These are phyloP conservation scores for Picocystis salinarum DNA, from an alignment of 139 green algal genomes.

Conservation along the genomic window DNA sequence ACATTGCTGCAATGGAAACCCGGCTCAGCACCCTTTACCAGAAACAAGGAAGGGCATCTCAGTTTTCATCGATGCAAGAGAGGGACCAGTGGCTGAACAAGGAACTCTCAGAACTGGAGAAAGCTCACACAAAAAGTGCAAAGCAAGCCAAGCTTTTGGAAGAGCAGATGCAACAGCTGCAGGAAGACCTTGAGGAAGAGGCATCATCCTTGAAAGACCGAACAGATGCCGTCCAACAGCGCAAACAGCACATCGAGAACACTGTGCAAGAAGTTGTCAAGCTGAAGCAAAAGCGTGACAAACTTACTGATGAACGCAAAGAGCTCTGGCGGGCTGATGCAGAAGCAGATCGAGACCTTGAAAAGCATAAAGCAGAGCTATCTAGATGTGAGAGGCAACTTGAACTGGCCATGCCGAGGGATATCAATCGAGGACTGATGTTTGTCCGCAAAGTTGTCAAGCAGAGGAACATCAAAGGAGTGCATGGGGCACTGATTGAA, in stretches of 20 bases:
- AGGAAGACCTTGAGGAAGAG: conserved; percentile 5
- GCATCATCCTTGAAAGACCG: conserved; percentile 7
- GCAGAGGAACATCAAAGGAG: conserved; percentile 47
- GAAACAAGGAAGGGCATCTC: conserved; percentile 42
- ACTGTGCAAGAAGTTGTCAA: conserved; percentile 1
- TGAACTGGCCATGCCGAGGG: conserved; percentile 28
- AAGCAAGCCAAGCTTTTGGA: conserved; percentile 9
- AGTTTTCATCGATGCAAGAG: conserved; percentile 44
- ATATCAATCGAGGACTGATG: conserved; percentile 42
- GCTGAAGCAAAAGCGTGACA: conserved; percentile 6
- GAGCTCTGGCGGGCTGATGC: conserved; percentile 26
- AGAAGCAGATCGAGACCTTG: conserved; percentile 16
- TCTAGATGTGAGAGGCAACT: conserved; percentile 14
- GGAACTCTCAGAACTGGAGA: conserved; percentile 27
- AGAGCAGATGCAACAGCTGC: conserved; percentile 10
- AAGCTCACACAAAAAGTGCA: background rate
- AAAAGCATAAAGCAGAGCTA: conserved; percentile 3
- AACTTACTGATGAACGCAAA: conserved; percentile 26
- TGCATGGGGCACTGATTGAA: conserved; percentile 80
- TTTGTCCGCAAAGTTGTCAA: conserved; percentile 28
- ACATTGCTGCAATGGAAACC: too few species aligned
- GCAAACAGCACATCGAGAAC: conserved; percentile 1
- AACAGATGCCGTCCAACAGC: conserved; percentile 7
- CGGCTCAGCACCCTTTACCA: conserved; percentile 37
- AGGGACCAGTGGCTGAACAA: conserved; percentile 44